Conservation (phyloP, 2,329 filamentous ascomycete genomes). For the Penicillium psychrosexuale region DNA sequence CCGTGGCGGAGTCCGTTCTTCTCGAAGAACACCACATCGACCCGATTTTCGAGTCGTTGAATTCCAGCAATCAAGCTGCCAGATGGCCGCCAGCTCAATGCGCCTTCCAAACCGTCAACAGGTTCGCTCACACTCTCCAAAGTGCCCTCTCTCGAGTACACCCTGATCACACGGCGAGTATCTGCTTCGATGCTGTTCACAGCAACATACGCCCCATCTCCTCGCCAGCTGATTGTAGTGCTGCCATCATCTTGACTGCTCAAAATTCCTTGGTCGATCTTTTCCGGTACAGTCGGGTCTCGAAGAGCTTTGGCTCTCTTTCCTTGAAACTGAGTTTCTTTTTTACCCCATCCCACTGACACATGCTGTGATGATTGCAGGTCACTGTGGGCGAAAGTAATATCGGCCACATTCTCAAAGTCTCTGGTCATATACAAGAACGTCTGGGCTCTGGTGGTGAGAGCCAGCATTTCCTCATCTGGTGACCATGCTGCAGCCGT, state of each 20-base stretch:
- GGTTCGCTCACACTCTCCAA: slow-evolving; percentile 94
- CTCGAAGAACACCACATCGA: slow-evolving; percentile 92
- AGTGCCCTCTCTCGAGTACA: slow-evolving; percentile 85
- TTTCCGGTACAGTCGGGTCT: slow-evolving; percentile 92
- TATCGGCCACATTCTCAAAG: slow-evolving; percentile 79
- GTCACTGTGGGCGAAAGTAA: slow-evolving; percentile 69
- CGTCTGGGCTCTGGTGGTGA: slow-evolving; percentile 75
- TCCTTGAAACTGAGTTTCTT: slow-evolving; percentile 95
- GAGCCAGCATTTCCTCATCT: slow-evolving; percentile 83
- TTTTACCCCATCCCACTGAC: slow-evolving; percentile 96
- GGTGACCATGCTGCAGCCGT: slow-evolving; percentile 88
- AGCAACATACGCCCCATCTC: slow-evolving; percentile 87
- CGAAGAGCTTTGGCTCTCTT: slow-evolving; percentile 80
- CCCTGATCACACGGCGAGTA: slow-evolving; percentile 73
- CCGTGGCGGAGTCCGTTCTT: slow-evolving; percentile 96
- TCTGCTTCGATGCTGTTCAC: slow-evolving; percentile 73
- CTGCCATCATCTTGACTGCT: slow-evolving; percentile 70
- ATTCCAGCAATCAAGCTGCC: slow-evolving; percentile 89
- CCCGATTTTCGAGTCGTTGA: slow-evolving; percentile 64
- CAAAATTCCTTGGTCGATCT: slow-evolving; percentile 76
- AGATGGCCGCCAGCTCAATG: slow-evolving; percentile 84
- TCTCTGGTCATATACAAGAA: slow-evolving; percentile 88
- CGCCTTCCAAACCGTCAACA: slow-evolving; percentile 82
- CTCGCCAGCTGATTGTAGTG: slow-evolving; percentile 83
- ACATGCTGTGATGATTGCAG: slow-evolving; percentile 88